Evolutionary conservation across 2,329 filamentous ascomycete genomes (phyloP).

Genomic region (Fusarium torulosum): DNA sequence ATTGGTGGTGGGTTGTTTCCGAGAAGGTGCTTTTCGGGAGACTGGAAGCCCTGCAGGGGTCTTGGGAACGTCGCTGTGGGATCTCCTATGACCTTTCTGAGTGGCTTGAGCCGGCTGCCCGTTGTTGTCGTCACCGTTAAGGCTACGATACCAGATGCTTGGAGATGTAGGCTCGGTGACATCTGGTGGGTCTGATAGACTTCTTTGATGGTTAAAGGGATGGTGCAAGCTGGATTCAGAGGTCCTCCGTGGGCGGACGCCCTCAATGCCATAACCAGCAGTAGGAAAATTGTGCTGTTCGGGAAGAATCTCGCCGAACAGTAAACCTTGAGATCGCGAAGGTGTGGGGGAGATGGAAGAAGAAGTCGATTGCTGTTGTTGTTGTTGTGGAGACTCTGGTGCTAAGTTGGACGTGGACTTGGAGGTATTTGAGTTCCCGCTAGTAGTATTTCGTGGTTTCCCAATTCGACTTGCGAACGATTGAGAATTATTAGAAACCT

Average conservation of each 20-base stretch:
- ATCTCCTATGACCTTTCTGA: constrained; percentile 59
- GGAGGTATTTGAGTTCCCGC: constrained; percentile 52
- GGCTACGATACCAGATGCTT: constrained; percentile 72
- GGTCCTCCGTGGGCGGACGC: constrained; percentile 67
- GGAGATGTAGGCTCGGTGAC: constrained; percentile 71
- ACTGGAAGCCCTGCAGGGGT: constrained; percentile 51
- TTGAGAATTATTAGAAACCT: constrained; percentile 65
- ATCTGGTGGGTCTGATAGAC: constrained; percentile 67
- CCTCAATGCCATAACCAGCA: constrained; percentile 72
- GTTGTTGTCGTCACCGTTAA: constrained; percentile 45
- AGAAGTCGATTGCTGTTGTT: constrained; percentile 51
- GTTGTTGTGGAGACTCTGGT: constrained; percentile 51
- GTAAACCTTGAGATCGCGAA: constrained; percentile 62
- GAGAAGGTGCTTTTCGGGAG: constrained; percentile 51
- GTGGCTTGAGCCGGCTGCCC: constrained; percentile 40
- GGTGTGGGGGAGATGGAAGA: constrained; percentile 51
- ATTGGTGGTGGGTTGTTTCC: constrained; percentile 45
- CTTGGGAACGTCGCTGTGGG: constrained; percentile 70
- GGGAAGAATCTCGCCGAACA: constrained; percentile 82
- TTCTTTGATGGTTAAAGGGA: constrained; percentile 64
- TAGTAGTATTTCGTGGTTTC: constrained; percentile 59
- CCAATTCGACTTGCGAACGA: constrained; percentile 72
- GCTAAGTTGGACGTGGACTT: constrained; percentile 53
- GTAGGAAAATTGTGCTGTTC: constrained; percentile 65
- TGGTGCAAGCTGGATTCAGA: constrained; percentile 78